Conservation (phyloP, 1,284 basidiomycete species). For the Melampsora occidentalis region DNA sequence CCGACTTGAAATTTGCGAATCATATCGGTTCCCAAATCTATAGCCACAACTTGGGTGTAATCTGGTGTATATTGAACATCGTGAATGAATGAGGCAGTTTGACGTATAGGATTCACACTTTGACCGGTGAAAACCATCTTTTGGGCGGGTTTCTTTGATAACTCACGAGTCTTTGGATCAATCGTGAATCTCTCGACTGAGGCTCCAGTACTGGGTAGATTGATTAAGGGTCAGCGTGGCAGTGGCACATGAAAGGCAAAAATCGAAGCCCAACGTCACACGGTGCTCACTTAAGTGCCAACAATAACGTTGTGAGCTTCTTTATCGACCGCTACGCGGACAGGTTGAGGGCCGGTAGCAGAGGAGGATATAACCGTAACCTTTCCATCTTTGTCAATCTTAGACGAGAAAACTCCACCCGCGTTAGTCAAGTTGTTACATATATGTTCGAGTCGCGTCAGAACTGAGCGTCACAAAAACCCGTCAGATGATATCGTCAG, state of each 20-base stretch:
- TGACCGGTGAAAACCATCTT: background rate
- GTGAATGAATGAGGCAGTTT: background rate
- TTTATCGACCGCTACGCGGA: background rate
- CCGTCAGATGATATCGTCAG: no score
- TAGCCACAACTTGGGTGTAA: background rate
- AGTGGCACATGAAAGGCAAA: background rate
- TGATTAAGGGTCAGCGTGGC: no score
- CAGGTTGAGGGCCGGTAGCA: background rate
- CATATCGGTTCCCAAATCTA: background rate
- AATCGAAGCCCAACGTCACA: background rate
- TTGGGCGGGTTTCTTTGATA: background rate
- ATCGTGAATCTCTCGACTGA: no score
- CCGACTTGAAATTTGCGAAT: background rate
- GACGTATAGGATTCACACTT: background rate
- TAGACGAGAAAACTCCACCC: background rate
- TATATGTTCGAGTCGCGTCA: background rate
- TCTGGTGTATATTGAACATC: slow-evolving; percentile 9
- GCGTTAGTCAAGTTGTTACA: background rate
- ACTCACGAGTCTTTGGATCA: no score
- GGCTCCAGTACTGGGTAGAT: no score
- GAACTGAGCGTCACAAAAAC: background rate
- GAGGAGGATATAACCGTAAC: background rate
- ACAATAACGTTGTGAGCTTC: background rate
- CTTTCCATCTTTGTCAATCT: background rate
- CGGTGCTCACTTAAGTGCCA: background rate